Evolutionary conservation across 176 grass and related monocot genomes (phyloP), one percentile per base, ranked within the genome.

Genomic region (Musa schizocarpa): DNA sequence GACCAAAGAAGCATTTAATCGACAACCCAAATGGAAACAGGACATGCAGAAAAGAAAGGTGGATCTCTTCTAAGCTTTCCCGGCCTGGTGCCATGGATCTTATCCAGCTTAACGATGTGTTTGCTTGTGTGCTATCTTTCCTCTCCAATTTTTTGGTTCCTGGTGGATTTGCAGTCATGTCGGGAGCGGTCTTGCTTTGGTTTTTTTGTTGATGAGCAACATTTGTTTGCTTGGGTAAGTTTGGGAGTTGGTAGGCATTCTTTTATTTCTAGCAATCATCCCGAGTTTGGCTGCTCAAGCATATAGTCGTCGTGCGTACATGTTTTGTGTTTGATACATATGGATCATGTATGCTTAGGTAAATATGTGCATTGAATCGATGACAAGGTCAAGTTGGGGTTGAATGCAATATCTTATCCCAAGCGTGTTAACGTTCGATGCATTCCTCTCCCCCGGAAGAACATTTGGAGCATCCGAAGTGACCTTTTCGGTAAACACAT

Each of bases 1-100:
- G 24, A 24, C 24, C 24, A 24, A 24, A 24, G 24, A 24, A 24
- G 24, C 24, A 51, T 96, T 96, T 81, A 90, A 92, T 86, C 65
- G 52, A 65, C 93, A 96, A 67, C 90, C 93, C 65, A 92, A 78
- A 52, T 96, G 93, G 93, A 96, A 96, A 85, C 93, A 96, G 76
- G 93, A 96, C 72, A 80, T 96, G 51, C 93, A 86, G 74, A 96
- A 96, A 76, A 82, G 90, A 75, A 96, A 92, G 85, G 77, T 85
- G 19, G 90, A 92, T 81, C 93, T 96, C 68, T 96, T 96, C 79
- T 96, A 77, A 85, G 34, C 49, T 24, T 76, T 19, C 17, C 11
- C 58, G 52, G 23, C 9, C 59, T 13, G 12, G 26, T 16, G 26
- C 48, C 51, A n/a, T 69, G 52, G 13, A 17, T 19, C 52, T 49